Base-by-base conservation (phyloP, 202 grass and related monocot species). In the Setaria italica region DNA sequence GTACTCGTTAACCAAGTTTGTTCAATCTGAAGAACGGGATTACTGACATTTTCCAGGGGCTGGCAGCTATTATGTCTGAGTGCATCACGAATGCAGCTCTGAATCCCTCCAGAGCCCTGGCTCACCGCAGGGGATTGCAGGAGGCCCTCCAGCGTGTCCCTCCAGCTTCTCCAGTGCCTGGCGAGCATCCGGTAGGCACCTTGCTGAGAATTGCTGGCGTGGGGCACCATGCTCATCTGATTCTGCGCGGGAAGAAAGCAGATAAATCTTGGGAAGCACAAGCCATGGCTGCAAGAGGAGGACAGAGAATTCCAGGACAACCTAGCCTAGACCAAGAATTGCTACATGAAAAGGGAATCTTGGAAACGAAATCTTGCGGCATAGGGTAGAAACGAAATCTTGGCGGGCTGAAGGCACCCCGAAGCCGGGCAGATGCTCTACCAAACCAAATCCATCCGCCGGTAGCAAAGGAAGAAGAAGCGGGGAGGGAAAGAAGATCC, bases 21-120 rank as follows among this genome's bases (percentile, higher is more conserved):
- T 37, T 59, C 20, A 65, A 69, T n/a, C 25, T 63, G 69, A 32
- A 76, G 7, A 62, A 57, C 29, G 71, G 42, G 33, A 56, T 33
- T 7, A 57, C 58, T 54, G 32, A 82, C 47, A 17, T 67, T 64
- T 20, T 81, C 71, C 11, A 49, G 14, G 11, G 82, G 51, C 20
- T 65, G 85, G 30, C 62, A 78, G 56, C 66, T 21, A 12, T 78
- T 85, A 43, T 67, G 67, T 37, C n/a, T 65, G 72, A 91, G 89
- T 2, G 89, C 89, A 45, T 81, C 85, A 30, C 58, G 39, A 67
- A 91, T 82, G 81, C 81, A 88, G 72, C 49, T 82, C 56, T 85
- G 85, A 47, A 91, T 91, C n/a, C 89, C 89, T 20, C 85, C 89
- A 43, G 67, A 6, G 19, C 65, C 77, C 85, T 91, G 78, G 19